A percentile compares a stretch with the other conserved stretches of the same genome.
Evolutionary conservation across 257 asterid genomes (phyloP).

Genomic region (Galeopsis tetrahit): DNA sequence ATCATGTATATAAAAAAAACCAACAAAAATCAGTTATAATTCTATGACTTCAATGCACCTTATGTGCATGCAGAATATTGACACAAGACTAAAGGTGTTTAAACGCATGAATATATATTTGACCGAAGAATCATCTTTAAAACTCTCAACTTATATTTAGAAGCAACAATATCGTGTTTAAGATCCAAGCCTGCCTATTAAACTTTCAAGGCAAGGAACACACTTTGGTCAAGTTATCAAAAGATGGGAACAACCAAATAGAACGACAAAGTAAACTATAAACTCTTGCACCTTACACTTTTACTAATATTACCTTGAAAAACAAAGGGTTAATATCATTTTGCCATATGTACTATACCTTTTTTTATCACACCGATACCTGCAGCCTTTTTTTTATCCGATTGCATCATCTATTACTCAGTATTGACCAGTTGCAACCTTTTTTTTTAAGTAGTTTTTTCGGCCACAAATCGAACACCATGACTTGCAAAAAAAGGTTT

Average conservation of each 20-base stretch:
- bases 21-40: not conserved
- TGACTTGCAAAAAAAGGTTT: too few species aligned
- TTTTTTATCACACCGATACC: too few species aligned
- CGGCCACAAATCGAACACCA: too few species aligned
- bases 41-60: not conserved
- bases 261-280: not conserved
- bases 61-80: not conserved
- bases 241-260: not conserved
- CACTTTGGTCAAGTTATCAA: not conserved
- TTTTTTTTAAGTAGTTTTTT: too few species aligned
- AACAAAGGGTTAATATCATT: not conserved
- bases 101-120: not conserved
- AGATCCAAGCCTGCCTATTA: not conserved
- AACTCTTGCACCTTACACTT: conserved; percentile 1
- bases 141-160: not conserved
- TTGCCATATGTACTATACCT: too few species aligned
- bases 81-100: not conserved
- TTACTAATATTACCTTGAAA: conserved; percentile 2
- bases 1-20: not conserved
- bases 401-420: too few species aligned
- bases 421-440: too few species aligned
- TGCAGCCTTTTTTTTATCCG: too few species aligned
- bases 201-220: not conserved
- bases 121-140: conserved; percentile 14
- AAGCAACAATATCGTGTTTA: not conserved